Evolutionary conservation across 1,139 yeast species (phyloP).

Genomic region (Candida albicans): DNA sequence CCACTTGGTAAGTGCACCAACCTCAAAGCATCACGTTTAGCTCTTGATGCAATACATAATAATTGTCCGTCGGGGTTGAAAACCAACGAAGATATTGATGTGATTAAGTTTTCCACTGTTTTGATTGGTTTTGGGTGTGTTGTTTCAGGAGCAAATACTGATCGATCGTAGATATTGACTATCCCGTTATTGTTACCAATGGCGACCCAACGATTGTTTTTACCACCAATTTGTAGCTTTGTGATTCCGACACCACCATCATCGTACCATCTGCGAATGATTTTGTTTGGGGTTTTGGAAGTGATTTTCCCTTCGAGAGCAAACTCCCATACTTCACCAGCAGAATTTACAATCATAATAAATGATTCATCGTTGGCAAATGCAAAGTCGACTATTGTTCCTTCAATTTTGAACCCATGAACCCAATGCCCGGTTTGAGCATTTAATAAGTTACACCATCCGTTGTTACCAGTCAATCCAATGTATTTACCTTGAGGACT

Average conservation of each 20-base stretch:
- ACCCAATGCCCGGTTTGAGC: slow-evolving; percentile 83
- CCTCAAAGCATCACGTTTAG: slow-evolving; percentile 81
- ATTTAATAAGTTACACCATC: slow-evolving; percentile 84
- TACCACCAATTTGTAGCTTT: slow-evolving; percentile 76
- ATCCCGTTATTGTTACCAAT: slow-evolving; percentile 87
- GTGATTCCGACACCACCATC: slow-evolving; percentile 86
- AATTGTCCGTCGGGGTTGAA: slow-evolving; percentile 91
- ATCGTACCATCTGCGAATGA: slow-evolving; percentile 77
- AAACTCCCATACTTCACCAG: slow-evolving; percentile 95
- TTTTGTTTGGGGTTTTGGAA: slow-evolving; percentile 25
- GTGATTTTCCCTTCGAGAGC: slow-evolving; percentile 37
- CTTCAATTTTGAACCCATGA: slow-evolving; percentile 85
- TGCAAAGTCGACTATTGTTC: slow-evolving; percentile 76
- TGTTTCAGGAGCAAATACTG: slow-evolving; percentile 18
- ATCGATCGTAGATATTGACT: slow-evolving; percentile 81
- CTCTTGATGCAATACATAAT: slow-evolving; percentile 81
- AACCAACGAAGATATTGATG: slow-evolving; percentile 70
- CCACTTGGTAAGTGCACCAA: slow-evolving; percentile 88
- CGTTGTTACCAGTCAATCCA: slow-evolving; percentile 79
- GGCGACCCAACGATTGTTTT: slow-evolving; percentile 78
- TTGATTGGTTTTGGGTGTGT: slow-evolving; percentile 47
- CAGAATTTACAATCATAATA: slow-evolving; percentile 64
- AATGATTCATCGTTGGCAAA: slow-evolving; percentile 58
- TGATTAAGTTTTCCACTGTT: slow-evolving; percentile 74
- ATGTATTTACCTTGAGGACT: slow-evolving; percentile 70